These are phyloP conservation scores for Xylaria grammica DNA, from an alignment of 495 filamentous ascomycete species.

Conservation along the genomic window DNA sequence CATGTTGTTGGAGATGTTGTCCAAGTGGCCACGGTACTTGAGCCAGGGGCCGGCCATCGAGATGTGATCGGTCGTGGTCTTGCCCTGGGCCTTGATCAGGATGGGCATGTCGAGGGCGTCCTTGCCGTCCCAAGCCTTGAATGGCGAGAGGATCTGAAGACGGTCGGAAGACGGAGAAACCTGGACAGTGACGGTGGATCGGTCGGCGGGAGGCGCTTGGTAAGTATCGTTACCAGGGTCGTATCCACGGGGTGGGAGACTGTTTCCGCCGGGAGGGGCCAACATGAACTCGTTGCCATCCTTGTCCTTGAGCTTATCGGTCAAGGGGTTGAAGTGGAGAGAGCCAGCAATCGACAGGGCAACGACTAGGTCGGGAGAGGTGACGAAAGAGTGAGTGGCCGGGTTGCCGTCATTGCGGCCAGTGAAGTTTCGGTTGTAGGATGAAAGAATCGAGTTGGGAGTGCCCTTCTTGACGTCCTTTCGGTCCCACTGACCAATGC, in stretches of 20 bases:
- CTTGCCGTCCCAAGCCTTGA: constrained; percentile 92
- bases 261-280: constrained; percentile 76
- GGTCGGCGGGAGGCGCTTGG: constrained; percentile 90
- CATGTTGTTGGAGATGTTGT: constrained; percentile 99
- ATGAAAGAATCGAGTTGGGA: constrained; percentile 93
- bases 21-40: constrained; percentile 99
- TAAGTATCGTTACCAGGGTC: constrained; percentile 95
- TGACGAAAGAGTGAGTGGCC: constrained; percentile 96
- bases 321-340: constrained; percentile 96
- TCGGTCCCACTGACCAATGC: constrained; percentile 90
- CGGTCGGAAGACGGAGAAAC: constrained; percentile 92
- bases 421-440: constrained; percentile 99
- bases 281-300: constrained; percentile 97
- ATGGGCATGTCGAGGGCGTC: constrained; percentile 87
- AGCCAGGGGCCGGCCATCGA: constrained; percentile 99
- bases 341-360: constrained; percentile 89
- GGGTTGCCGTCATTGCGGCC: constrained; percentile 99
- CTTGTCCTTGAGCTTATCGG: constrained; percentile 91
- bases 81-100: constrained; percentile 96
- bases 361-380: constrained; percentile 96
- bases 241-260: constrained; percentile 81
- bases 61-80: constrained; percentile 99
- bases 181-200: constrained; percentile 70
- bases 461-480: constrained; percentile 95
- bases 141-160: constrained; percentile 88